A percentile compares a stretch with the other conserved stretches of the same genome.
These are phyloP conservation scores for Talaromyces marneffei DNA, from an alignment of 2,329 filamentous ascomycete genomes.

Conservation along the genomic window DNA sequence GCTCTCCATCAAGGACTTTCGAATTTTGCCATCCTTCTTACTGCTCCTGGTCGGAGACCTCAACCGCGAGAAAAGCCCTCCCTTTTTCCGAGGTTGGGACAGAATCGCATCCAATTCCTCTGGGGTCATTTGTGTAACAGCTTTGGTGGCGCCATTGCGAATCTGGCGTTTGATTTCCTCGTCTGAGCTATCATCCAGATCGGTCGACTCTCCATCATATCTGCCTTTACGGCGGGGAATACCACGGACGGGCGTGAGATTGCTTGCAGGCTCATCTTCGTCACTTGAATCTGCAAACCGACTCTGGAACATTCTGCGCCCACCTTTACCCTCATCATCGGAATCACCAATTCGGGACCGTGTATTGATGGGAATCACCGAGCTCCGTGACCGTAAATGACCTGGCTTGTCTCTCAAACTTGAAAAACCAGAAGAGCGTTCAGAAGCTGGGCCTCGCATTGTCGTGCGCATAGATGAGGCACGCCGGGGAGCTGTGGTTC, in stretches of 20 bases:
- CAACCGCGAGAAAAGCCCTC: slow-evolving; percentile 28
- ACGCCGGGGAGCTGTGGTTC: slow-evolving; percentile 57
- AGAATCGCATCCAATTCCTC: slow-evolving; percentile 32
- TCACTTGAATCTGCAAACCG: slow-evolving; percentile 70
- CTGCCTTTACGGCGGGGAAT: slow-evolving; percentile 55
- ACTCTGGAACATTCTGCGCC: slow-evolving; percentile 42
- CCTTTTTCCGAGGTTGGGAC: slow-evolving; percentile 23
- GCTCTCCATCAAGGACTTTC: slow-evolving; percentile 52
- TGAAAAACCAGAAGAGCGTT: slow-evolving; percentile 37
- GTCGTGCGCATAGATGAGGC: slow-evolving; percentile 45
- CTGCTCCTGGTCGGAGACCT: slow-evolving; percentile 24
- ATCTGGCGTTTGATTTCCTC: slow-evolving; percentile 33
- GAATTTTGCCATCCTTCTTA: slow-evolving; percentile 40
- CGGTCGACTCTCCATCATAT: slow-evolving; percentile 58
- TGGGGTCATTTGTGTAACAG: slow-evolving; percentile 48
- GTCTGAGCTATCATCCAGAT: slow-evolving; percentile 57
- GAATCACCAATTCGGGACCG: slow-evolving; percentile 55
- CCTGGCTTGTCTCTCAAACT: slow-evolving; percentile 31
- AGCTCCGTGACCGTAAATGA: slow-evolving; percentile 18
- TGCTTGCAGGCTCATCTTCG: slow-evolving; percentile 49
- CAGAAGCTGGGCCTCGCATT: slow-evolving; percentile 43
- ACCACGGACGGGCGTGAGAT: slow-evolving; percentile 51
- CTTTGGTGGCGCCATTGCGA: slow-evolving; percentile 18
- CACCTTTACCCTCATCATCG: slow-evolving; percentile 53
- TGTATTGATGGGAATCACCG: slow-evolving; percentile 19